Base-by-base conservation (phyloP, 73 alveolate genomes). In the Stentor coeruleus region DNA sequence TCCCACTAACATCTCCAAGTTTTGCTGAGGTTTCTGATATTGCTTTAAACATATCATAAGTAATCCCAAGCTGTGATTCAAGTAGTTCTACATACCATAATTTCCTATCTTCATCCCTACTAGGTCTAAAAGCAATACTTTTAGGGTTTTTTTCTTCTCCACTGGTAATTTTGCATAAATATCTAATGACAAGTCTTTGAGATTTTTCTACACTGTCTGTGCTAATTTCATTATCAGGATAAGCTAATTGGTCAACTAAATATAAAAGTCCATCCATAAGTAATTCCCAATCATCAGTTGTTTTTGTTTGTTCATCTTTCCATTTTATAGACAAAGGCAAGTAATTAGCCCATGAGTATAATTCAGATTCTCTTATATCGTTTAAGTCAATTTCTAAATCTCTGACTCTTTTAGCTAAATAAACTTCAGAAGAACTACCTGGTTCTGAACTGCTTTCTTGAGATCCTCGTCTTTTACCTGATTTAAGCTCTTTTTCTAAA, bases 21-120 rank as follows among this genome's bases (percentile, higher is more conserved):
- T 74, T 79, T 59, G 85, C 84, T 2, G 89, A 85, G 88, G 77
- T 81, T 3, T 81, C 74, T 58, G 79, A 41, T 14, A 89, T 83
- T 3, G 76, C 15, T 26, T 57, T 41, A 3, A 86, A 36, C 11
- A 81, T 76, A 38, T 80, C 14, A 38, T 89, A 88, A 14, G 91
- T 40, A 49, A n/a, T 75, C 31, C 76, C 59, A n/a, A 89, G 55
- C 42, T 89, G 88, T 20, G 66, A 39, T 72, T 89, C 95, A 2
- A 89, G 79, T 4, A 89, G 75, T 73, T 89, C 95, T 36, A 89
- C 49, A 73, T 89, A 89, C 95, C 95, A 89, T 28, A 89, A 37
- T 35, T 88, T 41, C 74, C 87, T 66, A 59, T 89, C 95, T 39
- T 83, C 73, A n/a, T 89, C 91, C 20, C 72, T 82, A 26, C 86